A percentile compares a stretch with the other conserved stretches of the same genome.
phyloP scores from a whole-genome alignment of 2,329 filamentous ascomycete genomes.

The Penicillium oxalicum region DNA sequence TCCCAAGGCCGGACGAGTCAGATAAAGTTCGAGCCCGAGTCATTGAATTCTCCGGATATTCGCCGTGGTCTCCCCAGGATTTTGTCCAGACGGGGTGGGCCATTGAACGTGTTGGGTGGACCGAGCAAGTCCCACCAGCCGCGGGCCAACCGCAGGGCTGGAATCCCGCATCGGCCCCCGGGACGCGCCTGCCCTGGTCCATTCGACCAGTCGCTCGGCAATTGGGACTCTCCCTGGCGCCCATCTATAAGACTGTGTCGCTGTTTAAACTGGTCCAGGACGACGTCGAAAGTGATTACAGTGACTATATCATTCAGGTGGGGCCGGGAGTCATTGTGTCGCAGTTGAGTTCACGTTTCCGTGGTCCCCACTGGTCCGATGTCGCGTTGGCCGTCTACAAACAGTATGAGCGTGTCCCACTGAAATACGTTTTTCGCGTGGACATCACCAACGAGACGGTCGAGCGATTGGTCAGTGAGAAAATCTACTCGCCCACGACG shows the following conservation, averaged over 20 bases:
- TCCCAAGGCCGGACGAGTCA: background rate
- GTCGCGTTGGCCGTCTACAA: conserved; percentile 5
- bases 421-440: conserved; percentile 5
- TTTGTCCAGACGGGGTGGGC: conserved; percentile 1
- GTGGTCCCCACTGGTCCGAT: conserved; percentile 9
- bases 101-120: background rate
- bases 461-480: background rate
- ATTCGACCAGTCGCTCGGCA: background rate
- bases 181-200: background rate
- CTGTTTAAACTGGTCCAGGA: background rate
- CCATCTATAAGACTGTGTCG: background rate
- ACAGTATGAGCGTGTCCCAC: background rate
- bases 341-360: background rate
- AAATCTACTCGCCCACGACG: background rate
- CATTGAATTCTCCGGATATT: background rate
- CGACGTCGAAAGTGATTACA: background rate
- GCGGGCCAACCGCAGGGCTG: background rate
- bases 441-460: conserved; percentile 1
- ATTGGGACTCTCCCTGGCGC: background rate
- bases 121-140: background rate
- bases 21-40: background rate
- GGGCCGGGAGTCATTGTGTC: conserved; percentile 6
- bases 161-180: background rate
- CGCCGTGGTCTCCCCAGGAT: conserved; percentile 1
- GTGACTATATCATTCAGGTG: conserved; percentile 5